phyloP scores from a whole-genome alignment of 306 rosid genomes.

The Cucumis cinereus region DNA sequence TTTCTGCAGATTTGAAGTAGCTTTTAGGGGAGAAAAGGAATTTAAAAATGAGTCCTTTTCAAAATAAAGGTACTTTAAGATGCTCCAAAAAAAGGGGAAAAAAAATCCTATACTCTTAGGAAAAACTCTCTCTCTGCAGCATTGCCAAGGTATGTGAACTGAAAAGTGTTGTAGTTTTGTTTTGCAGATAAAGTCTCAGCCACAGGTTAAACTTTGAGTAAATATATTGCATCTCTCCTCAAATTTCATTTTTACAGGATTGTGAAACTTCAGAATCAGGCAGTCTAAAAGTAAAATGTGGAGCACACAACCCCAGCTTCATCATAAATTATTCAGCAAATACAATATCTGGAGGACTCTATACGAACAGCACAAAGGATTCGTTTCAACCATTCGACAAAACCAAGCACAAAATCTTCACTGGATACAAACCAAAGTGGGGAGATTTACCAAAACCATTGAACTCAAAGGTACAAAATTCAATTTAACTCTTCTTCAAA shows the following conservation, averaged over 20 bases:
- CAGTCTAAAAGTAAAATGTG: neutral
- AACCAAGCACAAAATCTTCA: neutral
- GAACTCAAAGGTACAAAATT: neutral
- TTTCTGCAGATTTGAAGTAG: neutral
- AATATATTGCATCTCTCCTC: neutral
- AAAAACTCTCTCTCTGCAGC: neutral
- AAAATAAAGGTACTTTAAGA: neutral
- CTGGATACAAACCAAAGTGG: neutral
- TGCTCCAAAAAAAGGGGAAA: no score
- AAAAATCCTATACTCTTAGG: neutral
- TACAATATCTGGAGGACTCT: neutral
- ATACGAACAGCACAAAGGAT: conserved; percentile 1
- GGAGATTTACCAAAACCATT: neutral
- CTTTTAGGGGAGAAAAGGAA: neutral
- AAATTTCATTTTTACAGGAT: neutral
- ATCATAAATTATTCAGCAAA: neutral
- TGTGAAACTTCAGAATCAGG: neutral
- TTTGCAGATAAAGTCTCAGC: neutral
- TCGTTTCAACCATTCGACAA: neutral
- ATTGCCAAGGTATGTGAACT: neutral
- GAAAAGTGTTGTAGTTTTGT: neutral
- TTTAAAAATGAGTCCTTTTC: neutral
- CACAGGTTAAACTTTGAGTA: neutral
- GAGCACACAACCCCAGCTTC: conserved; percentile 1
- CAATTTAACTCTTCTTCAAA: neutral